phyloP scores from a whole-genome alignment of 2,329 filamentous ascomycete species.

The Metarhizium guizhouense region DNA sequence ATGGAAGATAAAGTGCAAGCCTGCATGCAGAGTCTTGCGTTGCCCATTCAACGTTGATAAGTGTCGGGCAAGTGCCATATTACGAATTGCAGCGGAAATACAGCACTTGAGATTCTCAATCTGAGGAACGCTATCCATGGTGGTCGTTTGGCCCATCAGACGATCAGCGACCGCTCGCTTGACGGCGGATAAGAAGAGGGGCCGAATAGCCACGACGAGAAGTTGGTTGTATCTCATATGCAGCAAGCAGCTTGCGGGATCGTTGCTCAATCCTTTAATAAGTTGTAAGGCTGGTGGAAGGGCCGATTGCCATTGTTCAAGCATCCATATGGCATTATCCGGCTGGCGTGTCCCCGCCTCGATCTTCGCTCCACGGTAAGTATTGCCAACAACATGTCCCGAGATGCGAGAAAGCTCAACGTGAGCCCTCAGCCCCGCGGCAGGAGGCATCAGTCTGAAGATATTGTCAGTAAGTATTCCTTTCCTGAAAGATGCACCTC shows the following conservation, averaged over 20 bases:
- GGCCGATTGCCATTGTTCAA: slow-evolving; percentile 30
- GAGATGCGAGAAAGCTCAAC: slow-evolving; percentile 38
- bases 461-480: not conserved
- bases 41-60: slow-evolving; percentile 26
- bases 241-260: slow-evolving; percentile 34
- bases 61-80: slow-evolving; percentile 34
- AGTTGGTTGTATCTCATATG: slow-evolving; percentile 44
- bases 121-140: slow-evolving; percentile 13
- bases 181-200: slow-evolving; percentile 37
- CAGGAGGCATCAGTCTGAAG: slow-evolving; percentile 31
- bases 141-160: slow-evolving; percentile 19
- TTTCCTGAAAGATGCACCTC: not conserved
- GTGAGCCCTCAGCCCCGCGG: slow-evolving; percentile 35
- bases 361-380: slow-evolving; percentile 26
- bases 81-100: slow-evolving; percentile 34
- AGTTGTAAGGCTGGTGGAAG: slow-evolving; percentile 30
- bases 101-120: slow-evolving; percentile 27
- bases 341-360: slow-evolving; percentile 21
- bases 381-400: slow-evolving; percentile 38
- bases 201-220: slow-evolving; percentile 37
- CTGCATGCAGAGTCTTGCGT: slow-evolving; percentile 32
- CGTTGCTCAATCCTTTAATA: slow-evolving; percentile 24
- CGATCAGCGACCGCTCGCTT: slow-evolving; percentile 36
- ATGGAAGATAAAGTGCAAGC: slow-evolving; percentile 41
- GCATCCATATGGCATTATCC: slow-evolving; percentile 29